A percentile compares a stretch with the other conserved stretches of the same genome.
These are phyloP conservation scores for Salix caprea DNA, from an alignment of 345 rosid genomes.

Conservation along the genomic window DNA sequence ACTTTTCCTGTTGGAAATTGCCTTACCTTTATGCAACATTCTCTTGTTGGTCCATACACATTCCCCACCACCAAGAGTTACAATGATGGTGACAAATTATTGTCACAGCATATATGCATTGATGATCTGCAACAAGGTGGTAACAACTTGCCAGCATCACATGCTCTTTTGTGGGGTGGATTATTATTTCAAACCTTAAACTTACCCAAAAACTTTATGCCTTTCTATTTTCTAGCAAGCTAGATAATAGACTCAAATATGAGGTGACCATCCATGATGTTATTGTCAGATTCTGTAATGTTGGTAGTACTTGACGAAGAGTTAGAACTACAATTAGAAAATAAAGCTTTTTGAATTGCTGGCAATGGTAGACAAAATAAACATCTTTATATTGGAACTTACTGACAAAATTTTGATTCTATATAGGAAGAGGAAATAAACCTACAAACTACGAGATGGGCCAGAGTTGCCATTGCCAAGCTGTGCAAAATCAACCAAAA, in stretches of 20 bases:
- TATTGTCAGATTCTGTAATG: background rate
- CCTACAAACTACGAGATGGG: background rate
- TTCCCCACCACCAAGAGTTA: too few species aligned
- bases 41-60: too few species aligned
- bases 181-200: background rate
- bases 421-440: background rate
- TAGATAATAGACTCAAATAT: background rate
- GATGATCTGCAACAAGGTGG: too few species aligned
- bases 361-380: background rate
- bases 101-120: background rate
- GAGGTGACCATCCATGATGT: background rate
- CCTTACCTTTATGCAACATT: too few species aligned
- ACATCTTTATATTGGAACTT: background rate
- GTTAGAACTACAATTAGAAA: background rate
- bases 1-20: too few species aligned
- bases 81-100: too few species aligned
- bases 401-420: background rate
- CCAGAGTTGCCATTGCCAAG: background rate
- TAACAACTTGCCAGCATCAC: too few species aligned
- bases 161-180: background rate
- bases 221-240: background rate
- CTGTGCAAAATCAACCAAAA: conserved; percentile 30
- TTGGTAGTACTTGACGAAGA: background rate
- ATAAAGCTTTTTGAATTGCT: background rate
- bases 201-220: background rate